Base-by-base conservation (phyloP, 495 filamentous ascomycete species). In the Barbatosphaeria neglecta region DNA sequence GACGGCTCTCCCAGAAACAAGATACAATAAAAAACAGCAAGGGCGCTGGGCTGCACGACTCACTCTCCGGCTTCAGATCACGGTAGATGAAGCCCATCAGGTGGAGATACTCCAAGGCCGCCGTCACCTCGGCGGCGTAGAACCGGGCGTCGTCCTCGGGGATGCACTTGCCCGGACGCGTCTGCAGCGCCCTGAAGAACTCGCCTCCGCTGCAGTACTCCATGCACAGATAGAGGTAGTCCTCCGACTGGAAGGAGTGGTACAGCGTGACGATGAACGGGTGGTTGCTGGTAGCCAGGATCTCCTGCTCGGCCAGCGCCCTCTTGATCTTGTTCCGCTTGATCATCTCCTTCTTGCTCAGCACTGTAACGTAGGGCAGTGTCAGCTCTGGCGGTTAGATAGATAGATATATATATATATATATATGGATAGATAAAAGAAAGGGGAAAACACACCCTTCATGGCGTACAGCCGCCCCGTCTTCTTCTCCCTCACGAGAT, bases 271-370 rank as follows among this genome's bases (percentile, higher is more conserved):
- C 92, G 62, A 98, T 98, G 60, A 98, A 98, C 0, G 92, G 92
- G 59, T 98, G 92, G 53, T 98, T 98, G 69, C 90, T 96, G 5
- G 92, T 98, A 17, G 92, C 92, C 38, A 98, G 68, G 57, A 98
- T 98, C 60, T 98, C 92, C 65, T 98, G 92, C 64, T 98, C 92
- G 22, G 92, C 92, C 60, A 98, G 70, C 40, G 92, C 92, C 53
- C 92, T 81, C 74, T 98, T 98, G 73, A 98, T 98, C 77, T 98
- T 98, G 68, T 98, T 98, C 25, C 92, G 83, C 73, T 98, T 98
- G 70, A 98, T 98, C 92, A 98, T 98, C 70, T 98, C 92, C 74
- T 96, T 95, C 69, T 98, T 98, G 75, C 89, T 97, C 68, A 98
- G 56, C 9, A 98, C 92, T 98, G 60, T 15, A 23, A 18, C 3